Evolutionary conservation across 1,284 basidiomycete species (phyloP).

Genomic region (Cryptococcus maquisensis): DNA sequence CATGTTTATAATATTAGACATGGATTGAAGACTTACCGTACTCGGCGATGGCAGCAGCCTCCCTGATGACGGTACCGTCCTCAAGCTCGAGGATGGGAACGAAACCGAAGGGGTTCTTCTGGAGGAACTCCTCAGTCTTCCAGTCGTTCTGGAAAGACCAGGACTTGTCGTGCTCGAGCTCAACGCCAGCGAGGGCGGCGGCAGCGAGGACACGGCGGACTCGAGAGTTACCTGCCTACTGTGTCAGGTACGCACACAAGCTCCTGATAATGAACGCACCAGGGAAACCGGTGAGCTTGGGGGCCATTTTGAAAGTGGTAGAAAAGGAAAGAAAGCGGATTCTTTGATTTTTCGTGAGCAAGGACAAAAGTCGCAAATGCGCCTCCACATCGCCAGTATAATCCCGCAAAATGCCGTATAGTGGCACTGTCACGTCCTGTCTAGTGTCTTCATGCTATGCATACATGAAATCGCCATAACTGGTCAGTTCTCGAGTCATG

Average conservation of each 20-base stretch:
- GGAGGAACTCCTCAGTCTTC: slow-evolving; percentile 73
- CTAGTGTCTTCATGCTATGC: no score
- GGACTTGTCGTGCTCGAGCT: slow-evolving; percentile 63
- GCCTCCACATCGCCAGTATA: no score
- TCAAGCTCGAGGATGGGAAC: slow-evolving; percentile 71
- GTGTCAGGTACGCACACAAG: background rate
- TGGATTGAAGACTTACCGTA: slow-evolving; percentile 67
- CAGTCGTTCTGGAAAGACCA: slow-evolving; percentile 53
- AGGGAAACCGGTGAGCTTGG: slow-evolving; percentile 29
- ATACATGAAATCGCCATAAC: no score
- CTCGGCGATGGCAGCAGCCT: slow-evolving; percentile 74
- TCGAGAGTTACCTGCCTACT: slow-evolving; percentile 41
- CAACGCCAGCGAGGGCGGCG: slow-evolving; percentile 66
- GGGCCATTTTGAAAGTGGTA: slow-evolving; percentile 24
- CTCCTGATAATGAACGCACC: slow-evolving; percentile 10
- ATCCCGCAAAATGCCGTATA: no score
- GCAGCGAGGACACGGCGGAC: slow-evolving; percentile 62
- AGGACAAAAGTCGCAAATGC: no score
- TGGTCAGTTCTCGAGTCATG: no score
- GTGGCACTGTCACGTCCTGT: no score
- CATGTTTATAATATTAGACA: no score
- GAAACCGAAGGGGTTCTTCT: slow-evolving; percentile 78
- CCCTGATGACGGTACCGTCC: slow-evolving; percentile 71
- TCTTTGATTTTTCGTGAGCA: no score
- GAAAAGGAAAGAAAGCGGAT: background rate